phyloP scores from a whole-genome alignment of 2,329 filamentous ascomycete genomes.

The Ceratocystis huliohia region DNA sequence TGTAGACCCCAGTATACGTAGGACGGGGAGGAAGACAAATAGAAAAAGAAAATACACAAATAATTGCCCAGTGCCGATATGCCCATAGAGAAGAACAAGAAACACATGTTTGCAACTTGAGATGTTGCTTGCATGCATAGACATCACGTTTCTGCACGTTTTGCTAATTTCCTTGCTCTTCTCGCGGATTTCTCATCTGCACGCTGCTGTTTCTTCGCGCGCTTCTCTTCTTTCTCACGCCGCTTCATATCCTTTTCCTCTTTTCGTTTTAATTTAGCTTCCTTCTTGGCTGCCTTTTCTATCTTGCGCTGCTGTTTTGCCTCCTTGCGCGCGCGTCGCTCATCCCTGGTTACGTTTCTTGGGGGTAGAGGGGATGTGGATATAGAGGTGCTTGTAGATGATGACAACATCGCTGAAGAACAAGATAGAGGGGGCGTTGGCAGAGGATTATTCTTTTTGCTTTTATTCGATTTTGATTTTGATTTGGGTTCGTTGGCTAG shows the following conservation, averaged over 20 bases:
- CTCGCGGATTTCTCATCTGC: conserved; percentile 24
- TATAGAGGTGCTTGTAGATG: not conserved
- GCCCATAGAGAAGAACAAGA: conserved; percentile 12
- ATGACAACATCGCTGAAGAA: not conserved
- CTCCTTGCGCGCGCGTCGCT: conserved; percentile 20
- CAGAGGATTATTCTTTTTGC: not conserved
- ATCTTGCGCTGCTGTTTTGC: conserved; percentile 19
- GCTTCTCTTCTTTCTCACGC: conserved; percentile 35
- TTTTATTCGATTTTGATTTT: not conserved
- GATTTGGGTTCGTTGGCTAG: not conserved
- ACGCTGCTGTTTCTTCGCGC: conserved; percentile 27
- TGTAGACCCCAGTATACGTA: conserved; percentile 1
- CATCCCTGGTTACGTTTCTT: conserved; percentile 22
- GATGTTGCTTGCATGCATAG: conserved; percentile 9
- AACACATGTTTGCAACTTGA: not conserved
- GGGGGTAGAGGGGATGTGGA: not conserved
- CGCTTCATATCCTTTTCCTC: conserved; percentile 26
- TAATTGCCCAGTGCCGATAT: not conserved
- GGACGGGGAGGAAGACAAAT: conserved; percentile 21
- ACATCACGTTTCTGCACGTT: conserved; percentile 25
- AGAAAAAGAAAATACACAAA: conserved; percentile 23
- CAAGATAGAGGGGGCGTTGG: not conserved
- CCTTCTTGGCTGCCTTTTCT: conserved; percentile 20
- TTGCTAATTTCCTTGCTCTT: conserved; percentile 22
- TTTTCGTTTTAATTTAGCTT: conserved; percentile 28